Evolutionary conservation across 805 yeast species (phyloP).

Genomic region (Lipomyces japonicus): DNA sequence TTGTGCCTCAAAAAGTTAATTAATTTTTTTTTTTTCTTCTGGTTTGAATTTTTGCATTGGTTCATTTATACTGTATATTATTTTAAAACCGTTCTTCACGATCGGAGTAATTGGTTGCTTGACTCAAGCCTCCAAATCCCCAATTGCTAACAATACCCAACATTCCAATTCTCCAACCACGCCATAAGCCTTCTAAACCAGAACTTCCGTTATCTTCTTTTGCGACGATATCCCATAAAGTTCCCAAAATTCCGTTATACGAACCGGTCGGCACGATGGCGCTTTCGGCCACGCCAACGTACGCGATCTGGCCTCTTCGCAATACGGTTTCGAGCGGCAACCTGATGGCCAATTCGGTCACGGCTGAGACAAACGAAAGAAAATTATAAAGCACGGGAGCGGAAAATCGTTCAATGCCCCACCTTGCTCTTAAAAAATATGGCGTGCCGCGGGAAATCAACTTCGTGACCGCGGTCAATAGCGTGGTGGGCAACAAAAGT

Average conservation of each 20-base stretch:
- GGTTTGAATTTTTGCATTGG: not conserved
- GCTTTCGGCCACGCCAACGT: constrained; percentile 43
- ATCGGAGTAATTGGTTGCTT: constrained; percentile 5
- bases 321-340: constrained; percentile 85
- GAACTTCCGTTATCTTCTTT: constrained; percentile 45
- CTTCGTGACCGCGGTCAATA: constrained; percentile 59
- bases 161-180: constrained; percentile 90
- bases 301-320: constrained; percentile 75
- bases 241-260: constrained; percentile 53
- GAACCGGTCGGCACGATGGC: constrained; percentile 58
- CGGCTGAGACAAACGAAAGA: constrained; percentile 56
- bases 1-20: too few species aligned
- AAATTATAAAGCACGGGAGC: constrained; percentile 60
- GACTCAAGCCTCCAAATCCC: constrained; percentile 59
- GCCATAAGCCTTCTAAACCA: constrained; percentile 56
- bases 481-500: constrained; percentile 62
- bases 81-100: constrained; percentile 25
- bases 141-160: constrained; percentile 77
- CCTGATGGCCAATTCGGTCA: constrained; percentile 66
- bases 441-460: constrained; percentile 66
- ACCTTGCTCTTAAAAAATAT: constrained; percentile 52
- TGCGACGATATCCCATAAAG: constrained; percentile 48
- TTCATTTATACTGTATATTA: not conserved
- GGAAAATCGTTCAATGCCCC: constrained; percentile 63
- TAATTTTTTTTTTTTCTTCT: not conserved